Evolutionary conservation across 352 stramenopile genomes (phyloP), one percentile per base, ranked within the genome.

Genomic region (Elongisporangium undulatum): DNA sequence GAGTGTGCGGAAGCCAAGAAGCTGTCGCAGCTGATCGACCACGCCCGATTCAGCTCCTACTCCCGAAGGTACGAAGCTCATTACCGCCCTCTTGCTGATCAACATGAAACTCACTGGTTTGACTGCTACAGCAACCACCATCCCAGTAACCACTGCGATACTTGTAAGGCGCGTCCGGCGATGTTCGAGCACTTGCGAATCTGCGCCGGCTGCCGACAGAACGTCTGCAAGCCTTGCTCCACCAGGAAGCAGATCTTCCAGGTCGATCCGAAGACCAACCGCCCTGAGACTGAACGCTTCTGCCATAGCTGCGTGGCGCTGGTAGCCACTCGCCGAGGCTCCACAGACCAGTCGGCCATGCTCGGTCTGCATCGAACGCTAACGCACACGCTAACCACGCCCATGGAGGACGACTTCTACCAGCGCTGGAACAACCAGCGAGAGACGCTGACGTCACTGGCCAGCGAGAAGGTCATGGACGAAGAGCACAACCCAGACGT

Each of bases 1-100:
- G 67, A 71, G 38, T 79, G 72, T 21, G 70, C 75, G 0, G 71
- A 73, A 13, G 72, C 75, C 9, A 81, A 81, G 52, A 76, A 75
- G 51, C 71, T 67, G 20, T 79, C 71, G 9, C 51, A 69, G 45
- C 52, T 79, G 22, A 79, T 81, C 56, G 68, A 68, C 34, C 62
- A 71, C 19, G 61, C 64, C 0, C 67, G 21, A 41, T 41, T 41
- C 29, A 41, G 29, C 8, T 41, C 29, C 29, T 41, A 41, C 13
- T 41, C 29, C 29, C 8, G 29, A 41, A 41, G 29, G 29, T 41
- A 41, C 29, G 29, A 41, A 15, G 29, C 24, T 3, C 24, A 7
- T 34, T 34, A 3, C 7, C 29, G 8, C 29, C 13, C 5, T 15
- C 49, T 22, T 26, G 49, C 8, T 19, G 4, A 2, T 53, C 6